These are phyloP conservation scores for Lentinula detonsa DNA, from an alignment of 768 basidiomycete genomes.

Conservation along the genomic window DNA sequence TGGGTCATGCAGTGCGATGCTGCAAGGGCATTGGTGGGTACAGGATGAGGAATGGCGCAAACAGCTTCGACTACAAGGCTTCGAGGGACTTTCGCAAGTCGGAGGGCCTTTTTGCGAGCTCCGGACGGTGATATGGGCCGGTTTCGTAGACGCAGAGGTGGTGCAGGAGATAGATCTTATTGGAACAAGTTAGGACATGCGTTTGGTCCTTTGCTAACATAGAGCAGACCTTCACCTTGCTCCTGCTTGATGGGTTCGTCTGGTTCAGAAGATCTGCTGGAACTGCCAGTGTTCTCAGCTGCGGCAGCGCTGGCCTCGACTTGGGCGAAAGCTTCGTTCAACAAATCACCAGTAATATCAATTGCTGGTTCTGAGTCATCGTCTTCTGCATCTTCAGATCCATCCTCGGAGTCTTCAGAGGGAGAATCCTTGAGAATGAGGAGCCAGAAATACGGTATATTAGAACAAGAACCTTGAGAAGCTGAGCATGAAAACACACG, in stretches of 20 bases:
- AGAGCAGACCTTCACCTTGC: not conserved
- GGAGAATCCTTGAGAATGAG: slow-evolving; percentile 40
- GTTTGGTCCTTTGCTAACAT: not conserved
- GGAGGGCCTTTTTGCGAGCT: slow-evolving; percentile 41
- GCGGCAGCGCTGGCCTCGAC: slow-evolving; percentile 17
- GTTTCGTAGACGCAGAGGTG: slow-evolving; percentile 26
- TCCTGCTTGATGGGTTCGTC: not conserved
- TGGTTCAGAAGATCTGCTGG: slow-evolving; percentile 2
- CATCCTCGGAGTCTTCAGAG: slow-evolving; percentile 29
- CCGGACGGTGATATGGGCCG: slow-evolving; percentile 52
- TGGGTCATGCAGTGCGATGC: slow-evolving; percentile 84
- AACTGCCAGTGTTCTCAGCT: slow-evolving; percentile 12
- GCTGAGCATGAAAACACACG: slow-evolving; percentile 34
- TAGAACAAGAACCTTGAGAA: slow-evolving; percentile 1
- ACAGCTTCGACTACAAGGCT: slow-evolving; percentile 87
- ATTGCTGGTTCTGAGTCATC: slow-evolving; percentile 37
- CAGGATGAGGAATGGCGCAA: slow-evolving; percentile 86
- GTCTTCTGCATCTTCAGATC: slow-evolving; percentile 41
- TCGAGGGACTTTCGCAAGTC: slow-evolving; percentile 34
- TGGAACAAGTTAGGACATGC: slow-evolving; percentile 10
- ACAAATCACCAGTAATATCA: slow-evolving; percentile 19
- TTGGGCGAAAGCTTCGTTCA: slow-evolving; percentile 14
- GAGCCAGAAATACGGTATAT: slow-evolving; percentile 4
- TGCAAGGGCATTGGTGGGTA: slow-evolving; percentile 83
- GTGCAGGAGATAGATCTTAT: slow-evolving; percentile 19